Base-by-base conservation (phyloP, 1,284 basidiomycete species). In the Kalmanozyma brasiliensis region DNA sequence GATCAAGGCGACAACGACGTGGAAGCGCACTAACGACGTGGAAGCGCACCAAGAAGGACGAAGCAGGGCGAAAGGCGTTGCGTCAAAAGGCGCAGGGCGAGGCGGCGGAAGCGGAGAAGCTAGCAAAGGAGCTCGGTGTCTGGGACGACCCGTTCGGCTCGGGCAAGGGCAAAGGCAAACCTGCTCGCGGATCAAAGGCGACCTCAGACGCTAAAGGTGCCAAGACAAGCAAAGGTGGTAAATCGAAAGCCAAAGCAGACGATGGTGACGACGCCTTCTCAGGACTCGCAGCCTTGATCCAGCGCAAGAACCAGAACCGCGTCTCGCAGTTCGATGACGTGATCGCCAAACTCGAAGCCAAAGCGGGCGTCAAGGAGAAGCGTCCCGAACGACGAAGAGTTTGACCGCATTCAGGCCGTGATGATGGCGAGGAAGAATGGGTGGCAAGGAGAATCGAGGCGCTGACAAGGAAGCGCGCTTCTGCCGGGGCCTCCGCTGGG, bases 91-190 rank as follows among this genome's bases (percentile, higher is more conserved):
- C 78, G 1, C 19, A 62, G 35, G 49, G 63, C 1, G 78, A 80
- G 46, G 76, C 76, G 6, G 51, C 32, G 2, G 73, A 80, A 36
- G 77, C 77, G 3, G 76, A 78, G 36, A 72, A 71, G 37, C 62
- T 77, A 9, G 78, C 78, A 5, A 68, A 67, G 22, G 74, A 78
- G 62, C 61, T 82, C 10, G 79, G 80, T 41, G 78, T 82, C 1
- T 81, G 74, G 72, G 80, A 82, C 38, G 70, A 78, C 23, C 49
- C 81, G 3, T 82, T 77, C 22, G 79, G 79, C 19, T 53, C 49
- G 4, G 60, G 51, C 14, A 53, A 60, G 41, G 56, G 40, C 14
- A 74, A 68, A 32, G 58, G 44, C 1, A 75, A 72, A 44, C 46
- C 49, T 29, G 52, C 37, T 10, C 49, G 47, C 5, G 45, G 17